These are phyloP conservation scores for Aureobasidium sp. DNA, from an alignment of 2,329 filamentous ascomycete species.

Conservation along the genomic window DNA sequence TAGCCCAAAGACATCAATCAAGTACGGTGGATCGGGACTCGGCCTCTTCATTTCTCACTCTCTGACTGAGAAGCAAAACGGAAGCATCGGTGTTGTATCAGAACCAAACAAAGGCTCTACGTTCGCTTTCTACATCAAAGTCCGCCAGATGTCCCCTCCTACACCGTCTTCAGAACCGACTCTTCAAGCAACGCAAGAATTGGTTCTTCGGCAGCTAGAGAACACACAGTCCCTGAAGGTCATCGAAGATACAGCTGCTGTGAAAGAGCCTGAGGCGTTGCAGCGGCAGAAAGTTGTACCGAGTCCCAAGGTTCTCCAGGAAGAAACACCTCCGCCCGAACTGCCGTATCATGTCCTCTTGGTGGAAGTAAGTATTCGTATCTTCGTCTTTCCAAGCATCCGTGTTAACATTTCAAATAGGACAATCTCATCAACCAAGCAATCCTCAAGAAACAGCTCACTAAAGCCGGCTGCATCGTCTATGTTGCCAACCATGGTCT, in stretches of 20 bases:
- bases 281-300: neutral
- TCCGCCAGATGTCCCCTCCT: slow-evolving; percentile 57
- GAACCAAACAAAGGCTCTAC: slow-evolving; percentile 59
- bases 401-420: slow-evolving; percentile 27
- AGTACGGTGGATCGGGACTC: slow-evolving; percentile 75
- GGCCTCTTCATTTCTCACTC: slow-evolving; percentile 75
- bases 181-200: slow-evolving; percentile 1
- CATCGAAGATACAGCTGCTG: neutral
- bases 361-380: neutral
- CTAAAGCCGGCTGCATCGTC: slow-evolving; percentile 29
- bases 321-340: neutral
- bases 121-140: slow-evolving; percentile 54
- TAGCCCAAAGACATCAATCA: slow-evolving; percentile 68
- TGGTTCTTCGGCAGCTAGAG: slow-evolving; percentile 1
- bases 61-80: slow-evolving; percentile 73
- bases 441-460: slow-evolving; percentile 31
- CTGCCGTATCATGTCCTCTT: slow-evolving; percentile 38
- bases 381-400: neutral
- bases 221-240: neutral
- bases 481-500: slow-evolving; percentile 30
- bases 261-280: neutral
- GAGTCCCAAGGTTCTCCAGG: neutral
- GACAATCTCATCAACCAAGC: slow-evolving; percentile 36
- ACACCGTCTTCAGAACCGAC: slow-evolving; percentile 45
- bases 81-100: slow-evolving; percentile 72